Base-by-base conservation (phyloP, 129 eudicot species). In the Sambucus nigra region DNA sequence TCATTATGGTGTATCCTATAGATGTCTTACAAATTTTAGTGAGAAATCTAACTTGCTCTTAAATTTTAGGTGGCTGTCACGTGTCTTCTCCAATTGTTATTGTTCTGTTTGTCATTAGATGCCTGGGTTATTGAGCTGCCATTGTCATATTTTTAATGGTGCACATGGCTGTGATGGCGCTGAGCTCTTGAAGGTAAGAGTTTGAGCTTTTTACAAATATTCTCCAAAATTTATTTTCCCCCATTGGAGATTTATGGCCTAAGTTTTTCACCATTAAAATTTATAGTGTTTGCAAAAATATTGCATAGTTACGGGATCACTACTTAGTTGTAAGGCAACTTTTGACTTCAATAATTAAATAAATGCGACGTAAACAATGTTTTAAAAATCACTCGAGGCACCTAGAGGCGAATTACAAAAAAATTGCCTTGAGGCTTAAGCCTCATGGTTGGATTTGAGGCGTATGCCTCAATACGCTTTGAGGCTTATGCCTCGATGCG, bases 111-210 rank as follows among this genome's bases (percentile, higher is more conserved):
- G 66, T 63, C 66, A 63, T 68, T 48, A 29, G 47, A 55, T 55
- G 47, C 47, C 63, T 57, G 57, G 33, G 48, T 56, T 74, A 51
- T 53, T 38, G 66, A 71, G 84, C 74, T 70, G 53, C 76, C 69
- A 65, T 65, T 74, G 64, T 70, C 70, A 21, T 60, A 27, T 63
- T 31, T 66, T 67, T 51, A 19, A 42, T 77, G 51, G 65, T 74
- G 62, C 42, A 40, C 9, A 51, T 66, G 26, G 16, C 69, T 20
- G 63, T 17, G 50, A 27, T 29, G 50, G 29, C 55, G 32, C 57
- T 39, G 67, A 53, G 74, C 73, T 74, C 74, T 57, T 62, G 66
- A 69, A 72, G 74, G 84, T 70, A 74, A 53, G 13, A 17, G 4
- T 35, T 8, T 2, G 42, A 35, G 13, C 13, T 35, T 35, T 31